phyloP scores from a whole-genome alignment of 169 alveolate genomes.

The Plasmodium fragile region DNA sequence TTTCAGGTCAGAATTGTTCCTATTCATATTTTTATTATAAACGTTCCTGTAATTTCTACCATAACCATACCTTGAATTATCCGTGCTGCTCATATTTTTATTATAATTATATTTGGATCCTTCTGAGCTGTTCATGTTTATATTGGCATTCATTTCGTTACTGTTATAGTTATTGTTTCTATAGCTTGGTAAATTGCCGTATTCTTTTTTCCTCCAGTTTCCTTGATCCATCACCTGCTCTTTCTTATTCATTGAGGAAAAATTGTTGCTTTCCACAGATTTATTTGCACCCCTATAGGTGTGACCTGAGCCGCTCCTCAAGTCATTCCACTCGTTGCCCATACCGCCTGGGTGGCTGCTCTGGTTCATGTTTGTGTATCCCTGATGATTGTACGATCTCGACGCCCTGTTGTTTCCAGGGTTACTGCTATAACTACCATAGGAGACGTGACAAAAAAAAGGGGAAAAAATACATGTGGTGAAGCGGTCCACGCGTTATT shows the following conservation, averaged over 20 bases:
- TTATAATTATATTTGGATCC: conserved; percentile 20
- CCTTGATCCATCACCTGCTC: conserved; percentile 2
- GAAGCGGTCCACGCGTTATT: neutral
- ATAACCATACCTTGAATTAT: conserved; percentile 16
- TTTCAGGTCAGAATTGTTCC: neutral
- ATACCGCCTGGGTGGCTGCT: neutral
- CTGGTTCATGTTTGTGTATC: neutral
- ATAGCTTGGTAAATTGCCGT: conserved; percentile 1
- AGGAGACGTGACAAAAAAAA: neutral
- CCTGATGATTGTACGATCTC: conserved; percentile 4
- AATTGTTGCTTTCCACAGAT: conserved; percentile 1
- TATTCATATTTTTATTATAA: neutral
- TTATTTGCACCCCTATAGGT: conserved; percentile 44
- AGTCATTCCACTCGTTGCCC: conserved; percentile 9
- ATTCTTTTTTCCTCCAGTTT: conserved; percentile 42
- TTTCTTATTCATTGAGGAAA: conserved; percentile 32
- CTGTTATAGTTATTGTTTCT: conserved; percentile 13
- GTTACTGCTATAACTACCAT: neutral
- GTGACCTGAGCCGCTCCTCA: conserved; percentile 38
- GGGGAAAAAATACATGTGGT: neutral
- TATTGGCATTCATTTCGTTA: conserved; percentile 10
- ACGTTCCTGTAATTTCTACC: conserved; percentile 22
- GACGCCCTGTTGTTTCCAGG: conserved; percentile 1
- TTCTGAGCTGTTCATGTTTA: neutral
- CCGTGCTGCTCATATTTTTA: conserved; percentile 52